These are phyloP conservation scores for Penicillium oxalicum DNA, from an alignment of 2,329 filamentous ascomycete species.

Conservation along the genomic window DNA sequence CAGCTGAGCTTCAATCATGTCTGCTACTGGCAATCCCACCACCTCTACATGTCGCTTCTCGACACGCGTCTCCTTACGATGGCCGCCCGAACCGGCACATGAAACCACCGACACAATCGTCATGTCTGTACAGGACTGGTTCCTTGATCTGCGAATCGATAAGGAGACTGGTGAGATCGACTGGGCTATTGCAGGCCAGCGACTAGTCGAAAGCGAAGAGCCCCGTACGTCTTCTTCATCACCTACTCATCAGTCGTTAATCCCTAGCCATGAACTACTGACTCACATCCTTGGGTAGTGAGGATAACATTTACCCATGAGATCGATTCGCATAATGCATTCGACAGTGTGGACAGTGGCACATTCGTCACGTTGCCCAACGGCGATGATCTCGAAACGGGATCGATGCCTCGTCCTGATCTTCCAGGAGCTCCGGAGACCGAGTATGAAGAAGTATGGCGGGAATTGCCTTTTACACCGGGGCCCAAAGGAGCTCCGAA, in stretches of 20 bases:
- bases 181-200: constrained; percentile 42
- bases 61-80: constrained; percentile 40
- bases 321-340: constrained; percentile 34
- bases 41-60: constrained; percentile 24
- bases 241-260: background rate
- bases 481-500: constrained; percentile 23
- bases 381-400: constrained; percentile 37
- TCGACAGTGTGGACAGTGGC: constrained; percentile 32
- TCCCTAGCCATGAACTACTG: too few species aligned
- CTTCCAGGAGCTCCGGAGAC: constrained; percentile 26
- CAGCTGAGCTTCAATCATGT: constrained; percentile 4
- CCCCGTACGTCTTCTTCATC: constrained; percentile 24
- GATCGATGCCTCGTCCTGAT: constrained; percentile 36
- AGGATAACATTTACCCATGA: constrained; percentile 36
- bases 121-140: constrained; percentile 40
- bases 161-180: constrained; percentile 33
- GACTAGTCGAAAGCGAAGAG: constrained; percentile 31
- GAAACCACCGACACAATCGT: constrained; percentile 43
- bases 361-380: constrained; percentile 35
- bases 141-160: constrained; percentile 40
- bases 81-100: constrained; percentile 36
- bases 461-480: constrained; percentile 36
- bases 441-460: constrained; percentile 64
- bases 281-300: constrained; percentile 12
- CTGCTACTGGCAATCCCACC: constrained; percentile 1